Evolutionary conservation across 208 protist species (phyloP).

Genomic region (Angomonas ambiguus): DNA sequence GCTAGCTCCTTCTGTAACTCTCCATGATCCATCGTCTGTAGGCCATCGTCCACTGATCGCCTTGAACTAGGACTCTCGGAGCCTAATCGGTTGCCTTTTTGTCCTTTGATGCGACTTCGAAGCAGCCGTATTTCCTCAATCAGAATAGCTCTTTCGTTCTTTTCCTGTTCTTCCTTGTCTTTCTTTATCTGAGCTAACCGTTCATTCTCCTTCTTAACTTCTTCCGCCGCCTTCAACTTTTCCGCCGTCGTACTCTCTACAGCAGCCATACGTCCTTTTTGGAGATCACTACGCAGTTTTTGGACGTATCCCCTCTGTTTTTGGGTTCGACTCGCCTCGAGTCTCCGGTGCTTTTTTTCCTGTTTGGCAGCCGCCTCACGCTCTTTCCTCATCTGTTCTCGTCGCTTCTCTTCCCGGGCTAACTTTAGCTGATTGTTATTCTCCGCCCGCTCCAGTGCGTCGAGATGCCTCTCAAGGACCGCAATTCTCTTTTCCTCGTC

Average conservation of each 20-base stretch:
- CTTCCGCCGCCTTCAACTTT: conserved; percentile 20
- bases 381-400: background rate
- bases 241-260: conserved; percentile 4
- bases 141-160: conserved; percentile 12
- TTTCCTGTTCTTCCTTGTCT: conserved; percentile 18
- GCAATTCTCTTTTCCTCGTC: conserved; percentile 20
- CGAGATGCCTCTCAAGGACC: conserved; percentile 31
- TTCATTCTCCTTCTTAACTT: conserved; percentile 22
- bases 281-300: conserved; percentile 16
- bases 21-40: conserved; percentile 8
- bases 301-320: conserved; percentile 13
- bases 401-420: conserved; percentile 2
- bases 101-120: conserved; percentile 20
- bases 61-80: background rate
- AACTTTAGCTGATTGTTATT: conserved; percentile 1
- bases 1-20: conserved; percentile 19
- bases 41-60: background rate
- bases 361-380: conserved; percentile 24
- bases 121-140: conserved; percentile 38
- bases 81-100: conserved; percentile 17
- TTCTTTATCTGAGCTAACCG: conserved; percentile 14
- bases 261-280: conserved; percentile 20
- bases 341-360: background rate
- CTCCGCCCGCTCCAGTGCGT: conserved; percentile 30
- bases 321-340: conserved; percentile 3